phyloP scores from a whole-genome alignment of 495 filamentous ascomycete genomes.

The Penicillium silybi region DNA sequence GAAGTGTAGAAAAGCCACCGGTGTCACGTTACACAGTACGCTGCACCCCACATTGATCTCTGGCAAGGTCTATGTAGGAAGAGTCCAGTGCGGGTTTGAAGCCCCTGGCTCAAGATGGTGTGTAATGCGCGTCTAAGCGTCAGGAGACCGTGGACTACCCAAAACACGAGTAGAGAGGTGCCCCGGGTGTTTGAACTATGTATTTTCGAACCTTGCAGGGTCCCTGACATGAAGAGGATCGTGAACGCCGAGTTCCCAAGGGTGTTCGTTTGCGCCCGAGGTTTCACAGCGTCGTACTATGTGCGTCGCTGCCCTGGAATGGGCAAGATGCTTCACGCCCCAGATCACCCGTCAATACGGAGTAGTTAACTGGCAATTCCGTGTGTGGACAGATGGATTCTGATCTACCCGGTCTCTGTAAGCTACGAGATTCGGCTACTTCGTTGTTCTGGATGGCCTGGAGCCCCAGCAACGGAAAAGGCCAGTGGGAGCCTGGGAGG shows the following conservation, averaged over 20 bases:
- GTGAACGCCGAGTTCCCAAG: too few species aligned
- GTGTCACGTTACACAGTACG: neutral
- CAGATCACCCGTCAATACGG: neutral
- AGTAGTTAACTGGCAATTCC: neutral
- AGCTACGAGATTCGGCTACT: neutral
- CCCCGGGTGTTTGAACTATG: too few species aligned
- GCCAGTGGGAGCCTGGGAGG: too few species aligned
- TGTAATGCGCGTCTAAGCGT: too few species aligned
- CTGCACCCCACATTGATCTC: neutral
- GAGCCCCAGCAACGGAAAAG: neutral
- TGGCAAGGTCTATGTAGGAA: neutral
- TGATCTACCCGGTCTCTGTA: neutral
- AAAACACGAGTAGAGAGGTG: too few species aligned
- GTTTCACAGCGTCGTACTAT: neutral
- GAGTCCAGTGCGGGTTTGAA: neutral
- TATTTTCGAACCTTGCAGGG: too few species aligned
- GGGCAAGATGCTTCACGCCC: neutral
- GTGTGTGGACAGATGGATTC: neutral
- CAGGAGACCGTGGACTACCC: too few species aligned
- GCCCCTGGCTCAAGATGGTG: too few species aligned
- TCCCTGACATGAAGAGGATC: too few species aligned
- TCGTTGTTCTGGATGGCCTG: neutral
- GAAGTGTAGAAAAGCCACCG: neutral
- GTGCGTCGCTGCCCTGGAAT: neutral
- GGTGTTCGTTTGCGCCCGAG: neutral